A percentile compares a stretch with the other conserved stretches of the same genome.
phyloP scores from a whole-genome alignment of 1,139 yeast genomes.

The Protomyces inundatus region DNA sequence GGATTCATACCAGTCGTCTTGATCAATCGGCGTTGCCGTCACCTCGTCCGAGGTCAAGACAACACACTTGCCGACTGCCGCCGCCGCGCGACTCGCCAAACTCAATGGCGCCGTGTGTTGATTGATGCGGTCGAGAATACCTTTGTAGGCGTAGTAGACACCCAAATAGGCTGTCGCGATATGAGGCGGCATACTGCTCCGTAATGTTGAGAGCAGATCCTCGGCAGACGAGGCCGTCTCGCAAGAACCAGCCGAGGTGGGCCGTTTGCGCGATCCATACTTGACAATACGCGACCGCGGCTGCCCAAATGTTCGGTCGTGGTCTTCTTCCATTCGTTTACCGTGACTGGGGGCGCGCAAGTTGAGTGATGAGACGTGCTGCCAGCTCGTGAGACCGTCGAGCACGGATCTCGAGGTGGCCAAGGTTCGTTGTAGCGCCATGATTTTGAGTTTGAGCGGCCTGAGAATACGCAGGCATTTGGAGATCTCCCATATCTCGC shows the following conservation, averaged over 20 bases:
- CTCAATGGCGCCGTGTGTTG: not conserved
- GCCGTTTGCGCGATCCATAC: conserved; percentile 11
- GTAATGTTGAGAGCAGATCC: not conserved
- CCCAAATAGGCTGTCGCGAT: conserved; percentile 18
- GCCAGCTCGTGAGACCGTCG: conserved; percentile 18
- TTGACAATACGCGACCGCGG: not conserved
- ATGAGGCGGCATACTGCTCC: conserved; percentile 2
- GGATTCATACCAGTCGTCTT: conserved; percentile 24
- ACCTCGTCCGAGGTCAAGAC: conserved; percentile 6
- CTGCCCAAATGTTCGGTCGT: not conserved
- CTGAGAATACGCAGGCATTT: conserved; percentile 23
- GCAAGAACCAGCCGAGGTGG: not conserved
- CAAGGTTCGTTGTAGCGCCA: conserved; percentile 14
- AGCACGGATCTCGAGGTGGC: conserved; percentile 2
- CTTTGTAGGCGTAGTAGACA: conserved; percentile 12
- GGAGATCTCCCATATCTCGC: conserved; percentile 15
- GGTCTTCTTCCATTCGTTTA: too few species aligned
- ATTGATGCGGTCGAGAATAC: conserved; percentile 6
- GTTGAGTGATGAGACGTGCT: not conserved
- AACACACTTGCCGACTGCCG: conserved; percentile 13
- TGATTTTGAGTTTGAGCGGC: conserved; percentile 22
- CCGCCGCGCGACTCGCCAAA: conserved; percentile 13
- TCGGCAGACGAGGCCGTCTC: not conserved
- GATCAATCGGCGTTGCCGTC: not conserved
- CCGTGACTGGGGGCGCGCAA: not conserved